These are phyloP conservation scores for Mucor lusitanicus DNA, from an alignment of 371 early-diverging fungal genomes.

Conservation along the genomic window DNA sequence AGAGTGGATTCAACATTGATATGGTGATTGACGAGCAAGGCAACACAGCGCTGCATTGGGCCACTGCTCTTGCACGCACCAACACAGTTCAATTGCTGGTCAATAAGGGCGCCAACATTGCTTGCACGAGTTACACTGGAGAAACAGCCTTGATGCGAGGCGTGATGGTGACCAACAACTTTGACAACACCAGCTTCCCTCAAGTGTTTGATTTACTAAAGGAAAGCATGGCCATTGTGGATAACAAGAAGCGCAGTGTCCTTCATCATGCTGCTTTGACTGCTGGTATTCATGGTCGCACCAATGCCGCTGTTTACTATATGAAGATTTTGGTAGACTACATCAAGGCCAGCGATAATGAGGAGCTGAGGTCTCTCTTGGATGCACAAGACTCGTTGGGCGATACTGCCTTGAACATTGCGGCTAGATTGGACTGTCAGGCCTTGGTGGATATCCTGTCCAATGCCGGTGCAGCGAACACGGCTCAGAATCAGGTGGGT, in stretches of 20 bases:
- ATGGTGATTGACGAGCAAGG: slow-evolving; percentile 82
- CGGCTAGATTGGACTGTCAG: slow-evolving; percentile 73
- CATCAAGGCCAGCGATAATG: neutral
- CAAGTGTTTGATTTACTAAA: slow-evolving; percentile 72
- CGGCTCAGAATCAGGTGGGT: slow-evolving; percentile 76
- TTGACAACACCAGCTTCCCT: slow-evolving; percentile 77
- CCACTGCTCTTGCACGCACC: slow-evolving; percentile 78
- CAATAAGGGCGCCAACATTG: slow-evolving; percentile 66
- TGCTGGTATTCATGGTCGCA: slow-evolving; percentile 61
- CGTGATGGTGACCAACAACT: slow-evolving; percentile 83
- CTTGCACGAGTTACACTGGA: slow-evolving; percentile 67
- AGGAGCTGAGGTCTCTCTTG: neutral
- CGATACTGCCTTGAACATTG: slow-evolving; percentile 55
- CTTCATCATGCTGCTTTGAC: slow-evolving; percentile 87
- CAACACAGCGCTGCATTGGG: slow-evolving; percentile 85
- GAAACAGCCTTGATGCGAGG: slow-evolving; percentile 87
- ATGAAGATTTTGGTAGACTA: slow-evolving; percentile 63
- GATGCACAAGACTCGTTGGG: slow-evolving; percentile 12
- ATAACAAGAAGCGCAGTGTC: slow-evolving; percentile 74
- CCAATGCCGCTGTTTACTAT: slow-evolving; percentile 73
- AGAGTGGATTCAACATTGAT: slow-evolving; percentile 65
- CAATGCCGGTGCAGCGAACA: slow-evolving; percentile 76
- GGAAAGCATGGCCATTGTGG: slow-evolving; percentile 63
- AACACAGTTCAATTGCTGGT: slow-evolving; percentile 68
- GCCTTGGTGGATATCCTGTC: slow-evolving; percentile 70